Conservation (phyloP, 2,329 filamentous ascomycete species). For the Fusarium sp. region DNA sequence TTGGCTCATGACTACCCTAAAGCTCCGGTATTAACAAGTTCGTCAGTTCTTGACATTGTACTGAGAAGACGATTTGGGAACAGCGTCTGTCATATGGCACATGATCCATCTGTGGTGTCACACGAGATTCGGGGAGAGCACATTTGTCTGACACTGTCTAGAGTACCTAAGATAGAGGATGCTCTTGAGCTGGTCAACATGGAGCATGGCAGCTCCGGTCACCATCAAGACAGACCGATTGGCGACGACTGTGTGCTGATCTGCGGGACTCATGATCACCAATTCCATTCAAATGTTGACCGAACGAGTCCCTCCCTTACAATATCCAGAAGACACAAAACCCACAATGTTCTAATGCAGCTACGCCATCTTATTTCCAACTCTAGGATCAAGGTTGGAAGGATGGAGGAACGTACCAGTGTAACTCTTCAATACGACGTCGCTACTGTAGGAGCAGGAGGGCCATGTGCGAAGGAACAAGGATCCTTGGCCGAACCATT, state of each 20-base stretch:
- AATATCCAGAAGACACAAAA: background rate
- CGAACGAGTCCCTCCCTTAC: background rate
- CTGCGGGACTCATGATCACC: background rate
- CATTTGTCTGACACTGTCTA: no score
- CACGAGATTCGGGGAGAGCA: background rate
- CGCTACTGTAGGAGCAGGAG: slow-evolving; percentile 7
- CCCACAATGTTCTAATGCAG: background rate
- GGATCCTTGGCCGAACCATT: slow-evolving; percentile 12
- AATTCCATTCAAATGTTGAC: background rate
- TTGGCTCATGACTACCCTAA: background rate
- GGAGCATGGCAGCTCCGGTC: no score
- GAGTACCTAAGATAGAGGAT: no score
- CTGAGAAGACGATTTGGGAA: background rate
- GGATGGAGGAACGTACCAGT: slow-evolving; percentile 1
- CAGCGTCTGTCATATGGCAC: background rate
- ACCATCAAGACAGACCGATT: slow-evolving; percentile 29
- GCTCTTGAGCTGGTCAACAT: no score
- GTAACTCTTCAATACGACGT: slow-evolving; percentile 32
- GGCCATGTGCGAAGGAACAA: slow-evolving; percentile 18
- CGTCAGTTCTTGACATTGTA: background rate
- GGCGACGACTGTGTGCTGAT: slow-evolving; percentile 30
- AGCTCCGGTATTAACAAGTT: background rate
- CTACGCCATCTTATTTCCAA: background rate
- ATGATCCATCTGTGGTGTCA: background rate
- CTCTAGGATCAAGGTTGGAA: slow-evolving; percentile 11